These are phyloP conservation scores for Daldinia eschscholtzii DNA, from an alignment of 2,329 filamentous ascomycete genomes.

Conservation along the genomic window DNA sequence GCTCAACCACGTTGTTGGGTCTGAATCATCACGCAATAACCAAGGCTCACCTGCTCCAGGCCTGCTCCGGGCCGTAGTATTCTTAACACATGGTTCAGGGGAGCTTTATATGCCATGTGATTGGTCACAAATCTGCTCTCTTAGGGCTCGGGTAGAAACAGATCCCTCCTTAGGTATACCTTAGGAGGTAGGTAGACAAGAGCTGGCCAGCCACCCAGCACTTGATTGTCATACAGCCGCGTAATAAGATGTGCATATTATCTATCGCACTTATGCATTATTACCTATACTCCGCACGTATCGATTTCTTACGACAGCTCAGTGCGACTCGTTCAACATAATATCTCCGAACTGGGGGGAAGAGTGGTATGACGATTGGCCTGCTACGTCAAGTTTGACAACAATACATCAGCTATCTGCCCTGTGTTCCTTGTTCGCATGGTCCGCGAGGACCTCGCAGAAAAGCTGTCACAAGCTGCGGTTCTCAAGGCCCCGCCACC, in stretches of 20 bases:
- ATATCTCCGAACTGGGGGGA: constrained; percentile 42
- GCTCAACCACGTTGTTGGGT: constrained; percentile 46
- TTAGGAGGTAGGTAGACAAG: constrained; percentile 1
- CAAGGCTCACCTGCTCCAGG: constrained; percentile 19
- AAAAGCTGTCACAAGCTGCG: constrained; percentile 33
- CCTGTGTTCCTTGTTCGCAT: constrained; percentile 36
- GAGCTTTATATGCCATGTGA: constrained; percentile 15
- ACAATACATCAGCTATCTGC: constrained; percentile 26
- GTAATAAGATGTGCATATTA: constrained; percentile 34
- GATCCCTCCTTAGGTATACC: constrained; percentile 5
- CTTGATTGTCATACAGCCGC: constrained; percentile 41
- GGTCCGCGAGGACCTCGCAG: constrained; percentile 33
- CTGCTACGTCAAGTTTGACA: constrained; percentile 40
- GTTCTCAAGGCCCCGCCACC: constrained; percentile 16
- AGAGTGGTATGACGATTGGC: constrained; percentile 25
- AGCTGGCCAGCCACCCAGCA: constrained; percentile 30
- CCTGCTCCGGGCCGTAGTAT: constrained; percentile 25
- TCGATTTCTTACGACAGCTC: constrained; percentile 33
- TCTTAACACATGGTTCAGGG: constrained; percentile 23
- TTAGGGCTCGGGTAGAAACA: constrained; percentile 30
- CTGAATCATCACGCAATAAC: constrained; percentile 43
- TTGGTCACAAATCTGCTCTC: constrained; percentile 20
- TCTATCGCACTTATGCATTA: constrained; percentile 7
- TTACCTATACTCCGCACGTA: constrained; percentile 21
- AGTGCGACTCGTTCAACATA: constrained; percentile 36